Conservation (phyloP, 306 rosid genomes). For the Vicia villosa region DNA sequence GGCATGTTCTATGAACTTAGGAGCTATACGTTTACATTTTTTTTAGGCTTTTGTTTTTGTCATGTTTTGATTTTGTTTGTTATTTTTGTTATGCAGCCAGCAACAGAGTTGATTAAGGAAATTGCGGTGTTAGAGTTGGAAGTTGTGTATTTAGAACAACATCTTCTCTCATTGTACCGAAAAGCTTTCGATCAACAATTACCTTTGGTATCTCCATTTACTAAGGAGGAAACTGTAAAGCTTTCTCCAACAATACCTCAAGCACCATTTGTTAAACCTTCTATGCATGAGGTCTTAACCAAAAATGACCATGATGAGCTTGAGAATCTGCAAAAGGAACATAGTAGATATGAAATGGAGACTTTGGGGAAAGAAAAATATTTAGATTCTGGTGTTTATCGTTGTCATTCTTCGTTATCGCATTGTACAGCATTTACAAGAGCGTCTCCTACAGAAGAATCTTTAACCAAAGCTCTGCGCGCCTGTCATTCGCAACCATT, state of each 20-base stretch:
- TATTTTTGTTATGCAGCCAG: conserved; percentile 62
- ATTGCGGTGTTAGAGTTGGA: conserved; percentile 86
- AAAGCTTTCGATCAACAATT: conserved; percentile 81
- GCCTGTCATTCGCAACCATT: conserved; percentile 91
- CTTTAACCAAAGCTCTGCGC: conserved; percentile 62
- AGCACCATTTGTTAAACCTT: conserved; percentile 42
- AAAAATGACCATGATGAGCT: conserved; percentile 43
- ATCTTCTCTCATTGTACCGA: conserved; percentile 90
- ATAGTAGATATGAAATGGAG: conserved; percentile 41
- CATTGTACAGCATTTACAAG: conserved; percentile 58
- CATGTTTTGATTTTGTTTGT: background rate
- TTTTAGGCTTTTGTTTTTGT: background rate
- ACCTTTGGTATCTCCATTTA: conserved; percentile 57
- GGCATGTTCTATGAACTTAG: conserved; percentile 20
- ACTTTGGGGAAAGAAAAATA: conserved; percentile 51
- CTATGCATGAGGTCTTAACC: conserved; percentile 43
- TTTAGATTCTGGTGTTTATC: conserved; percentile 73
- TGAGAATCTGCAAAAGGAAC: conserved; percentile 45
- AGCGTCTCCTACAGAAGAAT: conserved; percentile 61
- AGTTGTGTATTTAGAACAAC: conserved; percentile 92
- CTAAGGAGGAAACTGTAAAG: conserved; percentile 54
- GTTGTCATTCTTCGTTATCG: conserved; percentile 86
- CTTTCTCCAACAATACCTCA: conserved; percentile 47
- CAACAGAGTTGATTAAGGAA: conserved; percentile 88
- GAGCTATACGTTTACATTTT: conserved; percentile 5